Evolutionary conservation across 345 rosid genomes (phyloP).

Genomic region (Eucalyptus erythrocorys): DNA sequence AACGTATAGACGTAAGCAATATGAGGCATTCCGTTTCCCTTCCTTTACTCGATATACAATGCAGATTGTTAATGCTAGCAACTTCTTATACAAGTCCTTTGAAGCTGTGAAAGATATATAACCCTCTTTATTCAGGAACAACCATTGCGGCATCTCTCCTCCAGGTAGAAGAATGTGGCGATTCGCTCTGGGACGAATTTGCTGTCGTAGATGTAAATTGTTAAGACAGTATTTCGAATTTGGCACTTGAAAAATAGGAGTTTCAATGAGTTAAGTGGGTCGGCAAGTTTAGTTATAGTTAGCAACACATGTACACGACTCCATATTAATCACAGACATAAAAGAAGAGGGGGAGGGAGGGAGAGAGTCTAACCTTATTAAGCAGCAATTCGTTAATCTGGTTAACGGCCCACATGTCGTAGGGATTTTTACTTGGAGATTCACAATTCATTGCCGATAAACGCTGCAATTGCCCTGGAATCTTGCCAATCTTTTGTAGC

Average conservation of each 20-base stretch:
- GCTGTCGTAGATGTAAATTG: background rate
- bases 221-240: background rate
- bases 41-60: too few relatives aligned
- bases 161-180: background rate
- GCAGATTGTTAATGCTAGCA: background rate
- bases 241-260: background rate
- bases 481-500: background rate
- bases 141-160: background rate
- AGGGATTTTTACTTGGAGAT: background rate
- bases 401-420: background rate
- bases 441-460: accelerated
- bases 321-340: too few relatives aligned
- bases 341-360: accelerated
- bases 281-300: too few relatives aligned
- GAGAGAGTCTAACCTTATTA: background rate
- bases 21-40: too few relatives aligned
- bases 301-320: too few relatives aligned
- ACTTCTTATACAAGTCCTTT: background rate
- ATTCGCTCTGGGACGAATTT: too few relatives aligned
- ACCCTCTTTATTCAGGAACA: background rate
- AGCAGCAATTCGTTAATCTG: background rate
- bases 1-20: too few relatives aligned
- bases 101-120: background rate
- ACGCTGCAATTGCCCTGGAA: accelerated
- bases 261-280: too few relatives aligned